Base-by-base conservation (phyloP, 2,329 filamentous ascomycete species). In the Phialophora chinensis region DNA sequence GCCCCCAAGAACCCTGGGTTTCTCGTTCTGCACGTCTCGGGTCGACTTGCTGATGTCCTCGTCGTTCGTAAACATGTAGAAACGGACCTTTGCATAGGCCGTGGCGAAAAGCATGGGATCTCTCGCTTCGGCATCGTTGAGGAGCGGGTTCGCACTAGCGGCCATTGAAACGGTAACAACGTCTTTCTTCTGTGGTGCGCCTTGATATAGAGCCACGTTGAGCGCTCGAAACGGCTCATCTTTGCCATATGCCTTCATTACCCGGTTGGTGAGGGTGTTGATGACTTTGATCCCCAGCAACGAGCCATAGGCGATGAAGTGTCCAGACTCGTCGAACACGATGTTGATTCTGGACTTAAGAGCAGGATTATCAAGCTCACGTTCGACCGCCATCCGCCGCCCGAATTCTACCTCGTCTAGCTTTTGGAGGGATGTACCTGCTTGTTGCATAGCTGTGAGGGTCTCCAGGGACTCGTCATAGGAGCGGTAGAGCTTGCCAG, bases 61-160 rank as follows among this genome's bases (percentile, higher is more conserved):
- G 47, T 97, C 91, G 77, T 97, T 96, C 42, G 92, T 97, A 79
- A 97, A 99, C 88, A 98, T 93, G 84, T 97, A 99, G 81, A 99
- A 99, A 49, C 96, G 90, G 31, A 91, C 87, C 79, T 97, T 98
- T 69, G 89, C 91, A 54, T 91, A 89, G 0, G 89, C 94, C 0
- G 95, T 98, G 10, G 87, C 85, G 53, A 96, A 86, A 7, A 99
- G 83, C 75, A 98, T 94, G 0, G 96, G 93, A 76, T 99, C 95
- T 68, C 93, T 87, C 23, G 88, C 87, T 79, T 97, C 94, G 1
- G 95, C 92, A 81, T 97, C 93, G 75, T 95, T 91, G 2, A 99
- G 85, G 0, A 99, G 85, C 0, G 96, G 95, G 76, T 99, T 99
- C 73, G 87, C 90, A 38, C 92, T 96, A 0, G 96, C 95, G 1